A percentile compares a stretch with the other conserved stretches of the same genome.
These are phyloP conservation scores for Ammopiptanthus mongolicus DNA, from an alignment of 306 rosid genomes.

Conservation along the genomic window DNA sequence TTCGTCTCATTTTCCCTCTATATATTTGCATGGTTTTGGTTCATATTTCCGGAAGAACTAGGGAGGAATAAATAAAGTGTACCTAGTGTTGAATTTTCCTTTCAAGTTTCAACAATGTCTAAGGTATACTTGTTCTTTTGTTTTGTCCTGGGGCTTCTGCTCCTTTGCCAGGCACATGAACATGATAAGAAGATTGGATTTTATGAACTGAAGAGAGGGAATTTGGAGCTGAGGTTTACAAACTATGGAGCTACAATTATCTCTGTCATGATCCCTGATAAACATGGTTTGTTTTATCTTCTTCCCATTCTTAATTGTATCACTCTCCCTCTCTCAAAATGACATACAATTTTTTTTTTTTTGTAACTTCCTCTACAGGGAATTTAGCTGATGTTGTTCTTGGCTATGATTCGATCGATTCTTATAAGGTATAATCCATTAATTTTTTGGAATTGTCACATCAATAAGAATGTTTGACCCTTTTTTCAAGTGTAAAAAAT, in stretches of 20 bases:
- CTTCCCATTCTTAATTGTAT: neutral
- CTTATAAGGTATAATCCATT: constrained; percentile 21
- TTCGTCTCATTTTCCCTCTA: neutral
- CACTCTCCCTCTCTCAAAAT: neutral
- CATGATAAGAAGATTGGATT: constrained; percentile 10
- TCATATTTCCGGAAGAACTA: neutral
- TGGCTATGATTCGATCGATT: constrained; percentile 30
- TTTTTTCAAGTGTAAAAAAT: no score
- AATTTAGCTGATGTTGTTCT: constrained; percentile 35
- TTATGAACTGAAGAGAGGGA: constrained; percentile 24
- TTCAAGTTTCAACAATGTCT: constrained; percentile 20
- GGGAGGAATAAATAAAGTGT: neutral
- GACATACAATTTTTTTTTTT: neutral
- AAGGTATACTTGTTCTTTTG: neutral
- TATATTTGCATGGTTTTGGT: neutral
- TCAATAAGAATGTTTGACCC: no score
- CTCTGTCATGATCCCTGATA: constrained; percentile 26
- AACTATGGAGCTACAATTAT: constrained; percentile 39
- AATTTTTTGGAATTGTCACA: no score
- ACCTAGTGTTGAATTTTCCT: neutral
- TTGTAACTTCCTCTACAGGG: constrained; percentile 1
- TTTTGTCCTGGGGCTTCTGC: neutral
- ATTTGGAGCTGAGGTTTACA: constrained; percentile 15
- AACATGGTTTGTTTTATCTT: constrained; percentile 22
- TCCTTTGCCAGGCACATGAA: neutral